These are phyloP conservation scores for Neopestalotiopsis sp. DNA, from an alignment of 2,329 filamentous ascomycete genomes.

Conservation along the genomic window DNA sequence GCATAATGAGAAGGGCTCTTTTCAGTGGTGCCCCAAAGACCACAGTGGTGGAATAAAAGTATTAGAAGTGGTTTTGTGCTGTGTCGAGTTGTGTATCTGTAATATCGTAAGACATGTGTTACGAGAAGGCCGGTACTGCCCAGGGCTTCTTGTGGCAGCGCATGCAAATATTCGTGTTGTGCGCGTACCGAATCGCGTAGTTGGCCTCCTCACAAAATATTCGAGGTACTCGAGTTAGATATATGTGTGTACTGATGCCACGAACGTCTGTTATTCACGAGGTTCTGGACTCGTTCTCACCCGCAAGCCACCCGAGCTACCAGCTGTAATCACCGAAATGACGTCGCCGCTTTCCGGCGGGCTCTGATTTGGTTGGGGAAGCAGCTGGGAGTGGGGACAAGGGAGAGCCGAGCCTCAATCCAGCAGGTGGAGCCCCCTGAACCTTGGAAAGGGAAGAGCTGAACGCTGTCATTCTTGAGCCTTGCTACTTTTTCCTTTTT, in stretches of 20 bases:
- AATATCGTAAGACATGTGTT: neutral
- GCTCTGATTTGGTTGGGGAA: slow-evolving; percentile 5
- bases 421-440: slow-evolving; percentile 4
- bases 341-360: neutral
- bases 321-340: slow-evolving; percentile 7
- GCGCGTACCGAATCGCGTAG: no score
- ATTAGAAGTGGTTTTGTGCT: neutral
- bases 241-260: neutral
- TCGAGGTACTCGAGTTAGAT: neutral
- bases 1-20: slow-evolving; percentile 3
- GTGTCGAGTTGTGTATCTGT: neutral
- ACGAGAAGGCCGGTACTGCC: neutral
- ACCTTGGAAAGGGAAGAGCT: neutral
- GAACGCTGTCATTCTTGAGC: neutral
- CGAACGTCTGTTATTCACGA: neutral
- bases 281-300: neutral
- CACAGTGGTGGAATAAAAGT: neutral
- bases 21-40: neutral
- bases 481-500: neutral
- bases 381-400: neutral
- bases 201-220: no score
- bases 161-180: neutral
- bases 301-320: neutral
- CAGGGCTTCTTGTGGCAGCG: neutral
- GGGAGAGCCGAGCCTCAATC: slow-evolving; percentile 12